A percentile compares a stretch with the other conserved stretches of the same genome.
Evolutionary conservation across 148 eudicot genomes (phyloP).

Genomic region (Fallopia convolvulus): DNA sequence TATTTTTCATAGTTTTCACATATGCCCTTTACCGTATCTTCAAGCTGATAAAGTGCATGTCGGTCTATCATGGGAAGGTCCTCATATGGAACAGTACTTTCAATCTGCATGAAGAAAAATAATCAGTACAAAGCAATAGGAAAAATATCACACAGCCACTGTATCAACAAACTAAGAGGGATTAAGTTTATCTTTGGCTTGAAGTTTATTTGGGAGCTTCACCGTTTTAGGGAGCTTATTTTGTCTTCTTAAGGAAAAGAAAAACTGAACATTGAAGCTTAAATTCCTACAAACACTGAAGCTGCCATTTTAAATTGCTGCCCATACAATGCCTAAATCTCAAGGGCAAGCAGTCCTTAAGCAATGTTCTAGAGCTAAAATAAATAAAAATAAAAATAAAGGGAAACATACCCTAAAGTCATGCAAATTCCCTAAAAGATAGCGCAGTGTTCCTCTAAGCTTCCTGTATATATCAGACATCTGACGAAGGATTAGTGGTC

Average conservation of each 20-base stretch:
- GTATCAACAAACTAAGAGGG: not conserved
- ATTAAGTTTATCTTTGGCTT: not conserved
- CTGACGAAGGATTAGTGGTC: constrained; percentile 82
- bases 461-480: constrained; percentile 97
- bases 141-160: not conserved
- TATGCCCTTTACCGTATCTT: constrained; percentile 70
- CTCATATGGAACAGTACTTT: constrained; percentile 50
- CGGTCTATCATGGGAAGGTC: constrained; percentile 82
- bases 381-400: not conserved
- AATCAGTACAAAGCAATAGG: not conserved
- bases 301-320: not conserved
- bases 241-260: not conserved
- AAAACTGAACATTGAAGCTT: not conserved
- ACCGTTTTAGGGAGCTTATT: not conserved
- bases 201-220: not conserved
- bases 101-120: constrained; percentile 36
- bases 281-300: not conserved
- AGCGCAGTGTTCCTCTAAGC: constrained; percentile 94
- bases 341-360: not conserved
- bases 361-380: not conserved
- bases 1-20: constrained; percentile 77
- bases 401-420: constrained; percentile 70
- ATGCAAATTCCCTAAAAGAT: constrained; percentile 80
- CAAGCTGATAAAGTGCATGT: constrained; percentile 89
- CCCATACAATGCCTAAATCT: not conserved